Evolutionary conservation across 257 asterid species (phyloP).

Genomic region (Nyctanthes arbortristis): DNA sequence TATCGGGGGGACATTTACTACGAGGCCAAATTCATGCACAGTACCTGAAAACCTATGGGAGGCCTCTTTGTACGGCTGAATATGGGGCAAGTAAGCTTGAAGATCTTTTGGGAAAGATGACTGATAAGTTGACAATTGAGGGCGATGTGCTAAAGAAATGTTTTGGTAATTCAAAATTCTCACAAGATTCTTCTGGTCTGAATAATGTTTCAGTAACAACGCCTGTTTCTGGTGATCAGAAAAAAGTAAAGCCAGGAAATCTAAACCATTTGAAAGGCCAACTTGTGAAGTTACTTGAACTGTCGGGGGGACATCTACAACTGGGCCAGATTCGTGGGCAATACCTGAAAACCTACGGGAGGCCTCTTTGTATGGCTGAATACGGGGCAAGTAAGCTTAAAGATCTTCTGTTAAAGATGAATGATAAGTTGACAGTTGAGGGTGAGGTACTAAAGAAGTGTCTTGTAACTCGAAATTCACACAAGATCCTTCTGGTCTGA

Average conservation of each 20-base stretch:
- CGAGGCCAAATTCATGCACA: constrained; percentile 58
- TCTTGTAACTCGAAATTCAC: constrained; percentile 47
- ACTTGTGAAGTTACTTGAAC: constrained; percentile 68
- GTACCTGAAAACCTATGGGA: too few relatives aligned
- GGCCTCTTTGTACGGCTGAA: too few relatives aligned
- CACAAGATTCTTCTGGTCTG: constrained; percentile 38
- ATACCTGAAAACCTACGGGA: constrained; percentile 63
- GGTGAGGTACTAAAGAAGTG: constrained; percentile 56
- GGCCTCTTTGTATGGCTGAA: constrained; percentile 73
- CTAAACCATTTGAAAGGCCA: constrained; percentile 75
- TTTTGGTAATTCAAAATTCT: constrained; percentile 31
- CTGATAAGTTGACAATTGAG: too few relatives aligned
- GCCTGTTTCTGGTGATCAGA: constrained; percentile 28
- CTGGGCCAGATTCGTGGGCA: constrained; percentile 64
- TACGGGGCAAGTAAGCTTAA: constrained; percentile 71
- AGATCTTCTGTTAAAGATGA: constrained; percentile 71
- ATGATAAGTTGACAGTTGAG: constrained; percentile 46
- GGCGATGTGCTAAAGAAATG: too few relatives aligned
- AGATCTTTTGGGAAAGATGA: too few relatives aligned
- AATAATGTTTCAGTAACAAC: constrained; percentile 44
- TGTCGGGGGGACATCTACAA: constrained; percentile 66
- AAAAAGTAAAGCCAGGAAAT: constrained; percentile 85
- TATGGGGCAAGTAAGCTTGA: too few relatives aligned
- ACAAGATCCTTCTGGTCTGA: constrained; percentile 39
- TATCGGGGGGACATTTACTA: constrained; percentile 65